Base-by-base conservation (phyloP, 768 basidiomycete species). In the Filobasidium floriforme region DNA sequence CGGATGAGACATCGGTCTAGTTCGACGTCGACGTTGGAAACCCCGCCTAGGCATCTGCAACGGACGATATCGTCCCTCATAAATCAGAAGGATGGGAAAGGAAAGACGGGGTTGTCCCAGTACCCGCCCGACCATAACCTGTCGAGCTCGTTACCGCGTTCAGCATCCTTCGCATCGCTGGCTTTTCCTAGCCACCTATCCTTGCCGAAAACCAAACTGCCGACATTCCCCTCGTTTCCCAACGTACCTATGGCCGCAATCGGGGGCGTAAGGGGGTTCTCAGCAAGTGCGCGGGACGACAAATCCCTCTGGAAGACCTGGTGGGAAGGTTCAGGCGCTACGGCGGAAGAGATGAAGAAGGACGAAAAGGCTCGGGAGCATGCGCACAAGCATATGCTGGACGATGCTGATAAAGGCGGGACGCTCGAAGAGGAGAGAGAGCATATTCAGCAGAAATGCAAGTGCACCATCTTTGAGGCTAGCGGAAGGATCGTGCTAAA, bases 401-500 rank as follows among this genome's bases (percentile, higher is more conserved):
- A 80, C 24, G 82, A 86, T 49, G 83, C 85, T 28, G 86, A 88
- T 72, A 80, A 82, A 51, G 80, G 81, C 4, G 82, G 81, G 7
- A 82, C 84, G 4, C 76, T 81, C 7, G 79, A 82, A 65, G 80
- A 83, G 69, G 82, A 84, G 68, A 81, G 81, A 46, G 75, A 79
- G 10, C 80, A 82, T 41, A 77, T 85, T 3, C 69, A 77, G 18
- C 82, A 82, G 69, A 89, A 88, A 77, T 89, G 89, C 88, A 68
- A 69, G 84, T 82, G 15, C 14, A 14, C 19, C 26, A 60, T n/a
- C 28, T n/a, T 19, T 14, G 19, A 18, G 15, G 4, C 18, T 72
- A 7, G 65, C 66, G 51, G 52, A 54, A 22, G 41, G 14, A 5
- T 67, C 22, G 57, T 59, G 14, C 11, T 41, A n/a, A 51, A 63